Conservation (phyloP, 768 basidiomycete genomes). For the Tulasnella sp. region DNA sequence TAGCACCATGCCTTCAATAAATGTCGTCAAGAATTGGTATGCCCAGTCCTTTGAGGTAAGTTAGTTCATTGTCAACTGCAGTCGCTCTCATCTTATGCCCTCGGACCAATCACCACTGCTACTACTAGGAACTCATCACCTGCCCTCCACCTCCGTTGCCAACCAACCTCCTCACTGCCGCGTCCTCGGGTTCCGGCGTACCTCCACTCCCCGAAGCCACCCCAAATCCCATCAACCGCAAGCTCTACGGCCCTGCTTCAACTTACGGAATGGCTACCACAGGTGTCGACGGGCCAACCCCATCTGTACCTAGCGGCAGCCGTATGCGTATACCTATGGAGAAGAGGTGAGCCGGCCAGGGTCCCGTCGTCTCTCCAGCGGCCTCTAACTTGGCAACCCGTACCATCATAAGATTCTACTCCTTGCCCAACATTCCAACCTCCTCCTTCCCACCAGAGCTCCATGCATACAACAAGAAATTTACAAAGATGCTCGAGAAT, state of each 20-base stretch:
- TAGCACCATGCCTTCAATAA: constrained; percentile 81
- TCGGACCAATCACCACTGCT: background rate
- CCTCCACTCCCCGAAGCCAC: constrained; percentile 53
- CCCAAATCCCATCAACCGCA: constrained; percentile 66
- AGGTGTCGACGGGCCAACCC: constrained; percentile 37
- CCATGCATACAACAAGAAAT: constrained; percentile 81
- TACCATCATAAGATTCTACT: constrained; percentile 12
- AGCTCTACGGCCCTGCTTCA: constrained; percentile 24
- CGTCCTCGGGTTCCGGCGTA: constrained; percentile 32
- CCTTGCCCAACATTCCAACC: constrained; percentile 57
- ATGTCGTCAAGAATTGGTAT: constrained; percentile 97
- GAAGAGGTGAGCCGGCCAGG: constrained; percentile 44
- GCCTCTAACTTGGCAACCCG: background rate
- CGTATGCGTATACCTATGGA: constrained; percentile 76
- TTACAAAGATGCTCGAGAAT: constrained; percentile 74
- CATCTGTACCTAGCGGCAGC: constrained; percentile 19
- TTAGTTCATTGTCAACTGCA: constrained; percentile 13
- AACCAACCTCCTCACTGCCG: constrained; percentile 48
- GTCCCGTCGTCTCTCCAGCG: background rate
- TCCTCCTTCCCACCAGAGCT: constrained; percentile 83
- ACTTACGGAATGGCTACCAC: background rate
- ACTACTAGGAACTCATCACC: constrained; percentile 70
- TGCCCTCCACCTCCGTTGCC: constrained; percentile 69
- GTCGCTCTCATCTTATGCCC: background rate
- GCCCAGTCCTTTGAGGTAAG: constrained; percentile 94